Evolutionary conservation across 78 protist species (phyloP), one percentile per base, ranked within the genome.

Genomic region (Dictyostelium intermedium): DNA sequence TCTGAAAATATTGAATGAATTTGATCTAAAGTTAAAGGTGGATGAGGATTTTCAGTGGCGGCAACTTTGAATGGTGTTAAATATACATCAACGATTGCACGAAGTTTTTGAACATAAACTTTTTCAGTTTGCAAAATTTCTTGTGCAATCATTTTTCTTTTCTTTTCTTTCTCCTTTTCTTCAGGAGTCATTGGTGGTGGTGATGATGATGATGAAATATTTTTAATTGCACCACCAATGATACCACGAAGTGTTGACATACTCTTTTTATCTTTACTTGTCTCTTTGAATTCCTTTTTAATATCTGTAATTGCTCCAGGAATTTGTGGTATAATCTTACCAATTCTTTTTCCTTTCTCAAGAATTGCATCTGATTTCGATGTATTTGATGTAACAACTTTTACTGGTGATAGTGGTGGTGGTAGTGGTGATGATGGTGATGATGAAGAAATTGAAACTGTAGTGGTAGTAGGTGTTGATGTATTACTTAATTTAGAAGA

Each of bases 1-100:
- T 89, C 94, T 2, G 87, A 78, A 47, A 89, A 89, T 2, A 89
- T 80, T 20, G 94, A n/a, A 47, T 89, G 85, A 13, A 89, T 76
- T 47, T 89, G 94, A 25, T 89, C 94, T 0, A 37, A 5, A 13
- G 87, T 66, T 25, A 89, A 50, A 30, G 94, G 94, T 20, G 94
- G 94, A 35, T 89, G 94, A 13, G 85, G 72, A 32, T 87, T 87
- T 18, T n/a, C 87, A 35, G 85, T 80, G 0, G 87, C 83, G 1
- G 94, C 94, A 14, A 82, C 73, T 39, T 89, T 89, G 23, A 89
- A 70, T 34, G 94, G 94, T 32, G 73, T 80, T 27, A 61, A 80
- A 47, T 45, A 89, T 7, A 89, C 94, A 25, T 89, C 94, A 34
- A 69, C 81, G 30, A 89, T 70, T 11, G 56, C 87, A 27, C 82